Percentiles rank a stretch among this genome's conserved stretches.
These are phyloP conservation scores for Russula virescens DNA, from an alignment of 768 basidiomycete genomes.

Conservation along the genomic window DNA sequence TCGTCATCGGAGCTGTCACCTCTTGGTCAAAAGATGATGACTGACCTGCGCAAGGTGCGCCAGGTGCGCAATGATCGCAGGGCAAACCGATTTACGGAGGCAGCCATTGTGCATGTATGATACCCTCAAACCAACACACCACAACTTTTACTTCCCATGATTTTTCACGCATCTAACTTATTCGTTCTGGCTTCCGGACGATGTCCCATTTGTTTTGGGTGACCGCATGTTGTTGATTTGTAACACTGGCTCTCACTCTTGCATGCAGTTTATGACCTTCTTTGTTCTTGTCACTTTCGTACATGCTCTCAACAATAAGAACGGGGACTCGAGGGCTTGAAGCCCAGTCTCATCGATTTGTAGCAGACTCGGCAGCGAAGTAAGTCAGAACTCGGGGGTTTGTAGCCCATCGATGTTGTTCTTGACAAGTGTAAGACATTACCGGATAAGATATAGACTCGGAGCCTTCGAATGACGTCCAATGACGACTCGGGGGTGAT, in stretches of 20 bases:
- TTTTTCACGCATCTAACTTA: slow-evolving; percentile 18
- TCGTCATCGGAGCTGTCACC: slow-evolving; percentile 73
- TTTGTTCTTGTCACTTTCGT: background rate
- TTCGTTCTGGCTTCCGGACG: slow-evolving; percentile 6
- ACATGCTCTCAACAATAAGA: background rate
- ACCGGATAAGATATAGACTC: too few species aligned
- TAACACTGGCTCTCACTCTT: background rate
- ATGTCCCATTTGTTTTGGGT: background rate
- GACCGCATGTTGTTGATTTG: slow-evolving; percentile 1
- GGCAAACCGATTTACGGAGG: slow-evolving; percentile 6
- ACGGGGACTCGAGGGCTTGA: background rate
- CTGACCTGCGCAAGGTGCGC: slow-evolving; percentile 44
- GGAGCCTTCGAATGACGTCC: background rate
- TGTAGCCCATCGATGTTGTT: too few species aligned
- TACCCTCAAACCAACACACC: background rate
- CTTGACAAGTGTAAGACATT: too few species aligned
- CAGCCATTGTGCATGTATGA: slow-evolving; percentile 4
- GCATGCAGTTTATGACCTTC: background rate
- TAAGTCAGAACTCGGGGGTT: too few species aligned
- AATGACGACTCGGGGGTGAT: too few species aligned
- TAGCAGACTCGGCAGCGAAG: background rate
- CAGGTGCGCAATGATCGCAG: slow-evolving; percentile 22
- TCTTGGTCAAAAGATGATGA: slow-evolving; percentile 61
- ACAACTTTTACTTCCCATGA: background rate
- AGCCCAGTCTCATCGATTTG: background rate